These are phyloP conservation scores for Talaromyces islandicus DNA, from an alignment of 2,329 filamentous ascomycete species.

Conservation along the genomic window DNA sequence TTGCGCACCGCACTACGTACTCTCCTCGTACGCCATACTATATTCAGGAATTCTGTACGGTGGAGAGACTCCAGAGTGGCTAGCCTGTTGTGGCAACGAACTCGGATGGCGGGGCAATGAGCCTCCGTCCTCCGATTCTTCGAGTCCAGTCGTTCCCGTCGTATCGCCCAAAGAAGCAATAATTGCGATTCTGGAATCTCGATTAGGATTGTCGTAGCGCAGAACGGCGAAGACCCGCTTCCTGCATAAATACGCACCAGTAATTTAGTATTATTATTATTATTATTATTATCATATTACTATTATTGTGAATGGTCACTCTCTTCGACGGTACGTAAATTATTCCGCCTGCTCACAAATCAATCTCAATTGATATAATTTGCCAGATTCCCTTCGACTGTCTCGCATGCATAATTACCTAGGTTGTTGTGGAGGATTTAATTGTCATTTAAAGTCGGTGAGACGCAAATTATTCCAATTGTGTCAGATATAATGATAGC, in stretches of 20 bases:
- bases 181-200: neutral
- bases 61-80: neutral
- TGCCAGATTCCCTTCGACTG: too few species aligned
- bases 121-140: too few species aligned
- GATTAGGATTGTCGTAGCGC: neutral
- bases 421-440: too few species aligned
- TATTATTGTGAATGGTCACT: too few species aligned
- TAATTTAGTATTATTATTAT: too few species aligned
- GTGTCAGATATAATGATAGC: too few species aligned
- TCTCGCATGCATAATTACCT: too few species aligned
- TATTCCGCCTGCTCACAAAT: neutral
- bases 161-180: neutral
- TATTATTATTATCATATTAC: too few species aligned
- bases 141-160: neutral
- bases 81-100: neutral
- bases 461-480: too few species aligned
- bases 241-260: neutral
- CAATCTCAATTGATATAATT: too few species aligned
- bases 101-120: neutral
- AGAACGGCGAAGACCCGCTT: neutral
- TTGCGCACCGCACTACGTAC: neutral
- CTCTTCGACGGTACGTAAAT: neutral
- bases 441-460: too few species aligned
- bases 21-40: neutral
- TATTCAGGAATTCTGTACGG: too few species aligned